Evolutionary conservation across 2,329 filamentous ascomycete species (phyloP).

Genomic region (Aureobasidium musti): DNA sequence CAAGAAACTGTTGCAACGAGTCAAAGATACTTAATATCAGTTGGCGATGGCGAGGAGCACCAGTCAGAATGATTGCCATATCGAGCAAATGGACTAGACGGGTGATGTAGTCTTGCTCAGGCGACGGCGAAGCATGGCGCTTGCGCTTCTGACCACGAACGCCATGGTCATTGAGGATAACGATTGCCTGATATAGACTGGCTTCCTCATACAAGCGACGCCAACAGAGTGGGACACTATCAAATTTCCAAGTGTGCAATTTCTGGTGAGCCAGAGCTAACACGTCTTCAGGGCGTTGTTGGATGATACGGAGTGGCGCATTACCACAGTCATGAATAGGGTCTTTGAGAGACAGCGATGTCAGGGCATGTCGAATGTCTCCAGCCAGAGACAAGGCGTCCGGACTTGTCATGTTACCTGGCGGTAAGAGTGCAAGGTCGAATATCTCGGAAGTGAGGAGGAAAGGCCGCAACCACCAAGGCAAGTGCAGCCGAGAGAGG

Average conservation of each 20-base stretch:
- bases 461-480: background rate
- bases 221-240: conserved; percentile 68
- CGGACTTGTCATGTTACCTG: background rate
- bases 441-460: background rate
- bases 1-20: conserved; percentile 47
- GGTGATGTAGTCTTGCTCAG: conserved; percentile 52
- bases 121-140: conserved; percentile 19
- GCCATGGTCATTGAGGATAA: conserved; percentile 32
- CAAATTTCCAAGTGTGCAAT: conserved; percentile 70
- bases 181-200: conserved; percentile 62
- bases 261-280: conserved; percentile 62
- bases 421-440: background rate
- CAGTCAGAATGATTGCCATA: conserved; percentile 73
- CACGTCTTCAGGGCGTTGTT: conserved; percentile 52
- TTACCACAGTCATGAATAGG: conserved; percentile 47
- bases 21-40: conserved; percentile 54
- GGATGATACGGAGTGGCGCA: conserved; percentile 44
- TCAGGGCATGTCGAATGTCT: background rate
- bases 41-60: conserved; percentile 59
- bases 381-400: background rate
- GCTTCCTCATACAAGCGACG: conserved; percentile 70
- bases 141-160: conserved; percentile 34
- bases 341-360: conserved; percentile 32
- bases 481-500: conserved; percentile 23
- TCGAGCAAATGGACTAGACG: conserved; percentile 68